Base-by-base conservation (phyloP, 2,329 filamentous ascomycete species). In the Trichoderma aggressivum region DNA sequence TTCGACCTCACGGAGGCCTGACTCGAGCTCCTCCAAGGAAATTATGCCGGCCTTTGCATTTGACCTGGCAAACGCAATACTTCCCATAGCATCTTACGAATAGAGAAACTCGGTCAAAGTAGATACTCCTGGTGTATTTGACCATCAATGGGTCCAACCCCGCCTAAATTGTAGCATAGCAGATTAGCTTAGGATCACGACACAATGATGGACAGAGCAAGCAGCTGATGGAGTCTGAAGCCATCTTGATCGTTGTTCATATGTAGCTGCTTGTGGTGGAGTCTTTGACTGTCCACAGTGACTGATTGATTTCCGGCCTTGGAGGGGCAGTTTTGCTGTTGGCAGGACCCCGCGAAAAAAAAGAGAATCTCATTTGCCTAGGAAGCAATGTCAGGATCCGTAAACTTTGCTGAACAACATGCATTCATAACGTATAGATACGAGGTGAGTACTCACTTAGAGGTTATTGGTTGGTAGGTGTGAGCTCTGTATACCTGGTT, bases 61-160 rank as follows among this genome's bases (percentile, higher is more conserved):
- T 71, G 93, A 93, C 71, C 92, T 86, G 68, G 93, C 93, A 79
- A 92, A 97, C 14, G 93, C 93, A 75, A 97, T 92, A 71, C 87
- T 91, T 75, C 93, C 94, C 12, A 87, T 86, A 76, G 97, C 94
- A 77, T 97, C 93, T 80, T 96, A 88, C 72, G 89, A 89, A 84
- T 93, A 93, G 76, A 97, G 90, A 67, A 86, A 86, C 85, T 75
- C 90, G 89, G 81, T 97, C 94, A 81, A 92, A 94, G 79, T 88
- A 89, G 75, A 97, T 91, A 68, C 88, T 91, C 77, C 91, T 90
- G 80, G 97, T 97, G 85, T 95, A 97, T 75, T 91, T 86, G 73
- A 90, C 87, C 93, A 97, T 97, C 66, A 97, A 87, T 68, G 93
- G 92, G 82, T 97, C 93, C 75, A 95, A 89, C 76, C 76, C 88